phyloP scores from a whole-genome alignment of 306 rosid genomes.

The Malus asiatica region DNA sequence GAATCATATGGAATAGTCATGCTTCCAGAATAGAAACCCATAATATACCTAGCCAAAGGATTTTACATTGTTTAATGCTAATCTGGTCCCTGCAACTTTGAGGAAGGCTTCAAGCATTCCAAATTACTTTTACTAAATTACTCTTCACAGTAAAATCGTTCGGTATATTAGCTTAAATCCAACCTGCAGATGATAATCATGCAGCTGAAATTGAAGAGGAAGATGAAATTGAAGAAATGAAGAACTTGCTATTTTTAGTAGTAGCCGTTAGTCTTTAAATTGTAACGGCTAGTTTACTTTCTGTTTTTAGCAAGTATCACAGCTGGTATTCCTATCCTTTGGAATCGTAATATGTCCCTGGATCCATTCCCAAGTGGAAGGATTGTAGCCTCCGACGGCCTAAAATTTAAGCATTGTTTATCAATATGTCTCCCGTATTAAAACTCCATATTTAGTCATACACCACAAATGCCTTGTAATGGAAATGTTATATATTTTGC shows the following conservation, averaged over 20 bases:
- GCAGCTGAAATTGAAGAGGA: too few species aligned
- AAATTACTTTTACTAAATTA: background rate
- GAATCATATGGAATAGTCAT: background rate
- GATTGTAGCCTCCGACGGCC: too few species aligned
- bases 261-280: too few species aligned
- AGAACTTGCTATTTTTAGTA: too few species aligned
- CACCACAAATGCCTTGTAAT: background rate
- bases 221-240: too few species aligned
- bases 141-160: background rate
- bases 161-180: too few species aligned
- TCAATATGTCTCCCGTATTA: background rate
- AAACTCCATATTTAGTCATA: background rate
- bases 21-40: background rate
- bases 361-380: too few species aligned
- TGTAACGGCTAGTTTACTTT: too few species aligned
- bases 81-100: background rate
- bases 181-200: too few species aligned
- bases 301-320: too few species aligned
- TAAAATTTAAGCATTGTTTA: background rate
- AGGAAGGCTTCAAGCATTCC: background rate
- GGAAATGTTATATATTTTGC: background rate
- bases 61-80: background rate
- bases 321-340: too few species aligned
- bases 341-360: too few species aligned
- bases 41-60: background rate